phyloP scores from a whole-genome alignment of 2,329 filamentous ascomycete species.

The Clonostachys rhizophaga region DNA sequence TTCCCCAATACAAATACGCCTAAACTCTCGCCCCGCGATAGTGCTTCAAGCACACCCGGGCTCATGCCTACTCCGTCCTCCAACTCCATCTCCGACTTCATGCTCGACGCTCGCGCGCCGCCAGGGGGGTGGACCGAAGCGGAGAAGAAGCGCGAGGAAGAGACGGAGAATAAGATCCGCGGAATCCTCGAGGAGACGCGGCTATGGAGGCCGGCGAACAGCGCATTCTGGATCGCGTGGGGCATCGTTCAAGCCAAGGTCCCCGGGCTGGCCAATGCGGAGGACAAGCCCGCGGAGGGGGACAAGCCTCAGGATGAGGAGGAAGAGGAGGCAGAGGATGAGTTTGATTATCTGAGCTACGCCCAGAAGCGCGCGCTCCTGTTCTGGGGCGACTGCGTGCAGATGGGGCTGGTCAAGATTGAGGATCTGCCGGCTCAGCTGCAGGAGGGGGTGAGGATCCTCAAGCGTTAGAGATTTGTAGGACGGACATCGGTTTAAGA shows the following conservation, averaged over 20 bases:
- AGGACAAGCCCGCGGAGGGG: slow-evolving; percentile 22
- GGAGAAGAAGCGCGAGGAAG: slow-evolving; percentile 58
- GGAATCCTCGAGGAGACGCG: slow-evolving; percentile 73
- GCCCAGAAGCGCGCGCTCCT: slow-evolving; percentile 87
- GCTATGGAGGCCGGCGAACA: slow-evolving; percentile 84
- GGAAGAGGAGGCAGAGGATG: slow-evolving; percentile 55
- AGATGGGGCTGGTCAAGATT: slow-evolving; percentile 66
- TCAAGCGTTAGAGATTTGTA: slow-evolving; percentile 54
- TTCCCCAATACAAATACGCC: slow-evolving; percentile 52
- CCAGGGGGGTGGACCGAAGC: slow-evolving; percentile 42
- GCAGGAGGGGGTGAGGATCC: slow-evolving; percentile 59
- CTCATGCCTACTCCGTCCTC: slow-evolving; percentile 29
- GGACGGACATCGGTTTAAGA: not conserved
- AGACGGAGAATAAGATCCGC: slow-evolving; percentile 62
- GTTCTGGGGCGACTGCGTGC: slow-evolving; percentile 88
- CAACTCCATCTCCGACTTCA: slow-evolving; percentile 64
- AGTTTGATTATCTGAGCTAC: slow-evolving; percentile 92
- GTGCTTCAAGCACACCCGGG: slow-evolving; percentile 18
- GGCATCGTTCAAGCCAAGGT: slow-evolving; percentile 93
- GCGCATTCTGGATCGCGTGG: slow-evolving; percentile 91
- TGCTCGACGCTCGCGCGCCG: slow-evolving; percentile 70
- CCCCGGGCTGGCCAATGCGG: slow-evolving; percentile 59
- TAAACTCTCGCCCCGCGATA: slow-evolving; percentile 37
- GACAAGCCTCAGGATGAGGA: slow-evolving; percentile 44
- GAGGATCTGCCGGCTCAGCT: slow-evolving; percentile 75